phyloP scores from a whole-genome alignment of 306 rosid species.

The Acacia confusa region DNA sequence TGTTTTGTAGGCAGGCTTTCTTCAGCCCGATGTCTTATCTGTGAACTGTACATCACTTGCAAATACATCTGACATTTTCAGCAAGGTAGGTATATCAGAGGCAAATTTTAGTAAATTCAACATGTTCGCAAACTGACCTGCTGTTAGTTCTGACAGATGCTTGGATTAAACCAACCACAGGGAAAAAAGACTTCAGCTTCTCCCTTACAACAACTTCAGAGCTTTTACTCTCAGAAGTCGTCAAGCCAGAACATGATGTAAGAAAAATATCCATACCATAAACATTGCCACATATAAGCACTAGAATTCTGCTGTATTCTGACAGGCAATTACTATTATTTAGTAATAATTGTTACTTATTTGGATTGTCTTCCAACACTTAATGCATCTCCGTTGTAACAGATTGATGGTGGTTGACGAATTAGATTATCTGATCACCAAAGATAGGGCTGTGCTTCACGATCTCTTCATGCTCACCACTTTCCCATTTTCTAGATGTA shows the following conservation, averaged over 20 bases:
- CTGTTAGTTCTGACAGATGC: conserved; percentile 52
- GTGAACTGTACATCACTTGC: conserved; percentile 71
- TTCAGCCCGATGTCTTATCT: conserved; percentile 62
- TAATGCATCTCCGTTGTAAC: conserved; percentile 23
- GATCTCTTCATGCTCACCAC: conserved; percentile 95
- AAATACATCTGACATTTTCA: conserved; percentile 74
- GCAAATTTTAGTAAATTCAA: background rate
- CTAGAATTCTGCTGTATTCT: background rate
- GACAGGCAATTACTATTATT: background rate
- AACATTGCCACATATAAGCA: background rate
- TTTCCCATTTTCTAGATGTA: conserved; percentile 82
- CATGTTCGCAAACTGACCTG: conserved; percentile 26
- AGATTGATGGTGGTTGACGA: conserved; percentile 89
- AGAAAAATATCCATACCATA: conserved; percentile 19
- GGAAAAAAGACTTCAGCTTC: conserved; percentile 53
- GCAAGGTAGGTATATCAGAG: conserved; percentile 51
- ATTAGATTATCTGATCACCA: conserved; percentile 86
- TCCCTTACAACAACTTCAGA: conserved; percentile 77
- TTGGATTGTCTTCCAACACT: conserved; percentile 12
- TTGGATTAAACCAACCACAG: conserved; percentile 39
- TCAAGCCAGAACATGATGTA: conserved; percentile 68
- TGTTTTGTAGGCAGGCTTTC: conserved; percentile 54
- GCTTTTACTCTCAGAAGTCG: conserved; percentile 60
- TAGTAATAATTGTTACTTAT: conserved; percentile 8
- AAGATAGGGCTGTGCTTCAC: conserved; percentile 83